These are phyloP conservation scores for Holtermannia corniformis DNA, from an alignment of 768 basidiomycete genomes.

Conservation along the genomic window DNA sequence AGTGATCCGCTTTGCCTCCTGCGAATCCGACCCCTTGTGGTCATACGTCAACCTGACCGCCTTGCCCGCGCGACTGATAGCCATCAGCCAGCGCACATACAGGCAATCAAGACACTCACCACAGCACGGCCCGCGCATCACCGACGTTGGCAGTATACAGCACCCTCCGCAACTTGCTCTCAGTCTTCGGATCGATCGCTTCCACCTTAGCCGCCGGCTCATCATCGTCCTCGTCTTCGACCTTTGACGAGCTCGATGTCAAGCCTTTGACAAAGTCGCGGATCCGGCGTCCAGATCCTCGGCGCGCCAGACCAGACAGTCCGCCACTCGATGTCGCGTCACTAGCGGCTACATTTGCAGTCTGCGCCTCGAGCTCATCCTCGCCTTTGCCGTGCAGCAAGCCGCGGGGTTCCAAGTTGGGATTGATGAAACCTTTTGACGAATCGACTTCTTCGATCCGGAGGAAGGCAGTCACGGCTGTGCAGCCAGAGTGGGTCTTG, in stretches of 20 bases:
- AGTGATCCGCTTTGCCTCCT: conserved; percentile 93
- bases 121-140: conserved; percentile 88
- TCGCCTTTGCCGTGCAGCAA: conserved; percentile 38
- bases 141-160: conserved; percentile 95
- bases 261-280: conserved; percentile 37
- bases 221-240: conserved; percentile 12
- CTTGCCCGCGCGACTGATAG: conserved; percentile 62
- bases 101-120: conserved; percentile 39
- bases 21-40: conserved; percentile 94
- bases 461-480: conserved; percentile 90
- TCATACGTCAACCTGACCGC: conserved; percentile 94
- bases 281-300: conserved; percentile 27
- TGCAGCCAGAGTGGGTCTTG: conserved; percentile 93
- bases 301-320: conserved; percentile 9
- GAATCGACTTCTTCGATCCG: conserved; percentile 68
- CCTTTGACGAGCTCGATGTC: conserved; percentile 12
- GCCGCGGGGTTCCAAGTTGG: conserved; percentile 24
- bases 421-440: conserved; percentile 31
- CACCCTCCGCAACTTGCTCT: conserved; percentile 53
- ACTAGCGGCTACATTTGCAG: conserved; percentile 7
- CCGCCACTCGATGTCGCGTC: neutral
- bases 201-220: conserved; percentile 42
- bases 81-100: neutral
- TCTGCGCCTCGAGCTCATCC: conserved; percentile 36
- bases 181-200: conserved; percentile 51